These are phyloP conservation scores for Boletus vermiculosoides DNA, from an alignment of 768 basidiomycete species.

Conservation along the genomic window DNA sequence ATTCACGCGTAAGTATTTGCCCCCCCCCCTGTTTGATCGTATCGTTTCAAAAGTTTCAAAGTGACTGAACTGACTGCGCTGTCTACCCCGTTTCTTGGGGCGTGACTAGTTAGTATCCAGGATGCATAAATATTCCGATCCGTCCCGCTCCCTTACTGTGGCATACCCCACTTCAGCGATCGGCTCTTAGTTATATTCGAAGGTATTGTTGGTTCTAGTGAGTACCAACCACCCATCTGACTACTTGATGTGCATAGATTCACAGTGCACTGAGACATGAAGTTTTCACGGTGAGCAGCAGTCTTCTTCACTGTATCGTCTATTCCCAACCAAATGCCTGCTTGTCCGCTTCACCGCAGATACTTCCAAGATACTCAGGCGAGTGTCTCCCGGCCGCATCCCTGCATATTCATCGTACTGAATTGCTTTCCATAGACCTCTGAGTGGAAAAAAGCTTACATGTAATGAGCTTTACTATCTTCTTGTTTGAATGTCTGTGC, in stretches of 20 bases:
- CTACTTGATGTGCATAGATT: neutral
- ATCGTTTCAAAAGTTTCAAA: constrained; percentile 13
- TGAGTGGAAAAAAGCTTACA: constrained; percentile 48
- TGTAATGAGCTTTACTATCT: constrained; percentile 16
- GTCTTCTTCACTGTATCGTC: neutral
- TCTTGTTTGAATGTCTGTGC: neutral
- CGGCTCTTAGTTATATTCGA: neutral
- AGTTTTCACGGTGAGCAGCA: constrained; percentile 52
- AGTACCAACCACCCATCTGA: neutral
- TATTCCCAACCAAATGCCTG: neutral
- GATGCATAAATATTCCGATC: constrained; percentile 12
- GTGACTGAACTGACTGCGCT: constrained; percentile 4
- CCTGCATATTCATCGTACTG: neutral
- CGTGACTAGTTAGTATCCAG: neutral
- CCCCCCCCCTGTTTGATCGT: constrained; percentile 3
- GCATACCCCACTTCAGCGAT: neutral
- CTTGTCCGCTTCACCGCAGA: constrained; percentile 34
- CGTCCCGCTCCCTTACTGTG: constrained; percentile 5
- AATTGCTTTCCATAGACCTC: constrained; percentile 47
- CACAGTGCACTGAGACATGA: constrained; percentile 39
- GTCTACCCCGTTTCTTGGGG: neutral
- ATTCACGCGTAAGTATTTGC: neutral
- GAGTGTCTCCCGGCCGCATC: neutral
- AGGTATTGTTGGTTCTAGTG: neutral
- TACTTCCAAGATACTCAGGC: constrained; percentile 73